Conservation (phyloP, 768 basidiomycete genomes). For the Leccinum variicolor region DNA sequence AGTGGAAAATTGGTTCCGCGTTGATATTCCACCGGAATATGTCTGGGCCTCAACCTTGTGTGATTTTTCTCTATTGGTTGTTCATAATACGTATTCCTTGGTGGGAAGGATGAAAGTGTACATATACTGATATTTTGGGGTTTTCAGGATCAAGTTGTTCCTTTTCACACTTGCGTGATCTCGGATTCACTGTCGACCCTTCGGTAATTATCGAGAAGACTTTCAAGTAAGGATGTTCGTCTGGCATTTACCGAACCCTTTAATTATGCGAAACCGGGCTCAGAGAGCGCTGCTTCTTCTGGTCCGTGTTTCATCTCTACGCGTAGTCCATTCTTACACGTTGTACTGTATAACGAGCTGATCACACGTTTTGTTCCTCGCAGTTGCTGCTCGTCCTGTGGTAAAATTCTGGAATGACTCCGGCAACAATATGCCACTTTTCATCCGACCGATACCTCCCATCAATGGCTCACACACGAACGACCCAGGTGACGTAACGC, state of each 20-base stretch:
- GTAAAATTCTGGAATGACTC: conserved; percentile 51
- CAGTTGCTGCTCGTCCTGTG: conserved; percentile 56
- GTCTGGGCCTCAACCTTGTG: not conserved
- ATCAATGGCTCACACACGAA: conserved; percentile 9
- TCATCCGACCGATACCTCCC: conserved; percentile 35
- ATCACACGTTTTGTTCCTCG: conserved; percentile 11
- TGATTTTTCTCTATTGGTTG: not conserved
- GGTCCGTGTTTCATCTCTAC: conserved; percentile 17
- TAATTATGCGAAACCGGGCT: conserved; percentile 19
- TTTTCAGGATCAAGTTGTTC: conserved; percentile 58
- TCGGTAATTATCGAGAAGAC: conserved; percentile 58
- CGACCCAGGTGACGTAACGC: conserved; percentile 11
- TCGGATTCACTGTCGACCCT: conserved; percentile 51
- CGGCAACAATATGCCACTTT: conserved; percentile 62
- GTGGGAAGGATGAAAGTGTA: not conserved
- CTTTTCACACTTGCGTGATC: conserved; percentile 54
- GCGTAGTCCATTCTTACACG: conserved; percentile 7
- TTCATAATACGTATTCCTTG: conserved; percentile 1
- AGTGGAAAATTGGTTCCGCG: conserved; percentile 7
- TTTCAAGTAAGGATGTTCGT: conserved; percentile 46
- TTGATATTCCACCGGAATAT: not conserved
- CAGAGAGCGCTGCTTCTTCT: conserved; percentile 10
- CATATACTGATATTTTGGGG: conserved; percentile 18
- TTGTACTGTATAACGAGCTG: conserved; percentile 8
- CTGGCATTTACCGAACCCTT: conserved; percentile 19